These are phyloP conservation scores for Saccharomycodes ludwigii DNA, from an alignment of 805 yeast species.

Conservation along the genomic window DNA sequence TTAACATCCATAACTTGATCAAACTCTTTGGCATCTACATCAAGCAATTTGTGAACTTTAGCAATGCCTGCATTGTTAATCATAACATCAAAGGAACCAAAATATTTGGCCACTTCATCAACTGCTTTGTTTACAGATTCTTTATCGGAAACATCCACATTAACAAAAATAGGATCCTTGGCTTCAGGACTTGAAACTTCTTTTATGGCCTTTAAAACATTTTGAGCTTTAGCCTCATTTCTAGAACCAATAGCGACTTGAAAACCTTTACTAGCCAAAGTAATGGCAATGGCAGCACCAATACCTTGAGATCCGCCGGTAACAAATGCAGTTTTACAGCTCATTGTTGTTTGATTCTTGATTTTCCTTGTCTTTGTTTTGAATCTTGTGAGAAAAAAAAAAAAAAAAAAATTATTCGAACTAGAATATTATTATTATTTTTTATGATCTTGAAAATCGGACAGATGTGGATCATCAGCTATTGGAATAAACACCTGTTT, in stretches of 20 bases:
- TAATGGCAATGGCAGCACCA: conserved; percentile 71
- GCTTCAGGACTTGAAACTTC: too few species aligned
- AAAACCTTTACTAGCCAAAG: conserved; percentile 67
- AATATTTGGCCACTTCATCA: conserved; percentile 15
- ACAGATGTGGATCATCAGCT: too few species aligned
- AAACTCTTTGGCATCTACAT: conserved; percentile 19
- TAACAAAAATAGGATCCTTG: conserved; percentile 14
- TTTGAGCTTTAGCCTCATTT: conserved; percentile 14
- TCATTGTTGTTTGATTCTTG: not conserved
- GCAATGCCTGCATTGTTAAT: conserved; percentile 28
- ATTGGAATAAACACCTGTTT: too few species aligned
- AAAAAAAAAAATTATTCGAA: too few species aligned
- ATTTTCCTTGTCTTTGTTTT: too few species aligned
- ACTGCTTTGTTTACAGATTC: conserved; percentile 19
- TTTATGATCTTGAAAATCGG: too few species aligned
- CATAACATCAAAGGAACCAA: conserved; percentile 25
- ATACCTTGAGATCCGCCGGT: conserved; percentile 90
- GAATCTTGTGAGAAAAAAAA: too few species aligned
- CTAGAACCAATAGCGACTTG: conserved; percentile 20
- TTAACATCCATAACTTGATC: conserved; percentile 17
- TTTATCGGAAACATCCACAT: conserved; percentile 16
- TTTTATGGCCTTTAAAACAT: conserved; percentile 12
- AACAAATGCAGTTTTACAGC: conserved; percentile 41
- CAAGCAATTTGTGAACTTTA: conserved; percentile 17
- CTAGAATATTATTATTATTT: too few species aligned